Evolutionary conservation across 2,329 filamentous ascomycete genomes (phyloP).

Genomic region (Pyricularia sp.): DNA sequence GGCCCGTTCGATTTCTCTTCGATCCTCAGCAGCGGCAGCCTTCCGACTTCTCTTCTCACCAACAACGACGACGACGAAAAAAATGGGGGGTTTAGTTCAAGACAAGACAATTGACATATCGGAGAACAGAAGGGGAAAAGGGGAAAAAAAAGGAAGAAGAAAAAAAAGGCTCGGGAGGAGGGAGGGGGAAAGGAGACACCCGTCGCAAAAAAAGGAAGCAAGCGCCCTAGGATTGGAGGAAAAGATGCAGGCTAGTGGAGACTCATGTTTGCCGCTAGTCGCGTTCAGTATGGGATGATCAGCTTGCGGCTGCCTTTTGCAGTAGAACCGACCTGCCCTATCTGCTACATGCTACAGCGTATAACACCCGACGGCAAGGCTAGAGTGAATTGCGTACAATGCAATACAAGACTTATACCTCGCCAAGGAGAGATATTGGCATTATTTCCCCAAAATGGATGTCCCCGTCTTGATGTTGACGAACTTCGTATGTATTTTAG

Average conservation of each 20-base stretch:
- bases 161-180: conserved; percentile 2
- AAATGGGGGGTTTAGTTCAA: neutral
- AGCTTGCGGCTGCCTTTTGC: neutral
- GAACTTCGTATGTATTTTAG: no score
- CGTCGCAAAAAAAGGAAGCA: conserved; percentile 13
- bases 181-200: conserved; percentile 7
- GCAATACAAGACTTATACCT: neutral
- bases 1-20: neutral
- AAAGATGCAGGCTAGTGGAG: neutral
- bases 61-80: conserved; percentile 11
- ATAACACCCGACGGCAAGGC: neutral
- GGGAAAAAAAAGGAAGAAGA: conserved; percentile 12
- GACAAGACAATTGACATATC: conserved; percentile 6
- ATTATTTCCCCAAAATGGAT: no score
- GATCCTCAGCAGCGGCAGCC: conserved; percentile 11
- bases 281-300: neutral
- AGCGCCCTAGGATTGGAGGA: conserved; percentile 2
- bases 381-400: neutral
- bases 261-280: neutral
- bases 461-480: no score
- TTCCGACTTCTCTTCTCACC: conserved; percentile 13
- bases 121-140: conserved; percentile 11
- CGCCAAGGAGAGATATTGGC: neutral
- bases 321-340: neutral
- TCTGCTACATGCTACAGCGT: neutral